Base-by-base conservation (phyloP, 108 stramenopile species). In the Cylindrotheca fusiformis region DNA sequence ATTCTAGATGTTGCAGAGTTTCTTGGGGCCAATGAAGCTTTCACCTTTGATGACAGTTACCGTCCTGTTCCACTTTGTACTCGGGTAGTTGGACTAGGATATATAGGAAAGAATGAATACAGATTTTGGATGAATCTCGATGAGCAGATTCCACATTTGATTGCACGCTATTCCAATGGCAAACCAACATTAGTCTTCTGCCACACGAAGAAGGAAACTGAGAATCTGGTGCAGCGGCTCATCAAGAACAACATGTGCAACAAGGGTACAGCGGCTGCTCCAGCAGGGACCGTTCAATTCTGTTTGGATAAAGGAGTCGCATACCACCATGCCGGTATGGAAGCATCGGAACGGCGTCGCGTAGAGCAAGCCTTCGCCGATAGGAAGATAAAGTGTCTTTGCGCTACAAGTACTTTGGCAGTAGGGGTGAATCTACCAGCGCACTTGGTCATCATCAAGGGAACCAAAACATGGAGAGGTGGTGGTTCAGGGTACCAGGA, bases 361-460 rank as follows among this genome's bases (percentile, higher is more conserved):
- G 81, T 98, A 12, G 95, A 98, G 69, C 55, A 77, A 21, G 81
- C 85, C 5, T 98, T 96, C 72, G 56, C 56, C 2, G 76, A 67
- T 28, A 90, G 90, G 53, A 59, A 65, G 30, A 82, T 98, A 18
- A 46, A 19, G 24, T 85, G 85, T 36, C 87, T 99, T 4, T 90
- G 90, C 46, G 90, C 97, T 12, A 99, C 98, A 2, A 93, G 95
- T 0, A 99, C 98, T 0, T 77, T 99, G 4, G 96, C 97, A 5
- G 88, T 96, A 69, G 98, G 98, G 12, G 93, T 99, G 5, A 99
- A 99, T 63, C 75, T 97, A 29, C 98, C 96, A 0, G 96, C 95
- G 33, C 94, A 91, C 67, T 65, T 99, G n/a, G 98, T 98, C 2
- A 61, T 97, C 22, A 83, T 96, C 36, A 93, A 96, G 70, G 96